phyloP scores from a whole-genome alignment of 2,329 filamentous ascomycete genomes.

The Tolypocladium ovalisporum region DNA sequence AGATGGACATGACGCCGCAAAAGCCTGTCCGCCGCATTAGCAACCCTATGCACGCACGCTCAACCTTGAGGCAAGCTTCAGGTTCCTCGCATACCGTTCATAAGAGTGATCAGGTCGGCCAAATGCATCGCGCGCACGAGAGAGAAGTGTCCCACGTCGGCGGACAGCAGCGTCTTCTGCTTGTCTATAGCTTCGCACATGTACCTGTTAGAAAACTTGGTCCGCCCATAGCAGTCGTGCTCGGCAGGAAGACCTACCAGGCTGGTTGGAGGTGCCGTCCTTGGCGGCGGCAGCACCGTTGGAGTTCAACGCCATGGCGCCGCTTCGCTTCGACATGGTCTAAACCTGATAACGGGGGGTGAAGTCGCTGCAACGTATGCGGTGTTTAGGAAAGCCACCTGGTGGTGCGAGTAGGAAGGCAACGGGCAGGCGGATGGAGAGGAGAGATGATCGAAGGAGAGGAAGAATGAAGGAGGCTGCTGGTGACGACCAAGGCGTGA shows the following conservation, averaged over 20 bases:
- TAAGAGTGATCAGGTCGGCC: slow-evolving; percentile 72
- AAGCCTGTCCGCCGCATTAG: slow-evolving; percentile 37
- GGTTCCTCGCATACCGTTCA: slow-evolving; percentile 50
- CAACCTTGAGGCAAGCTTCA: background rate
- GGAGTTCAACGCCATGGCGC: slow-evolving; percentile 19
- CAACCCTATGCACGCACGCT: background rate
- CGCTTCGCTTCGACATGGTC: slow-evolving; percentile 54
- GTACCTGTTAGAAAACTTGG: background rate
- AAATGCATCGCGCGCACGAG: slow-evolving; percentile 61
- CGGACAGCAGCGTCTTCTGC: slow-evolving; percentile 62
- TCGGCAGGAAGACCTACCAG: slow-evolving; percentile 17
- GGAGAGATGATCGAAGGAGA: background rate
- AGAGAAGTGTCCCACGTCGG: slow-evolving; percentile 64
- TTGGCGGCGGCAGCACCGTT: slow-evolving; percentile 18
- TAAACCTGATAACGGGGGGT: slow-evolving; percentile 9
- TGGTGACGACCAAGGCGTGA: background rate
- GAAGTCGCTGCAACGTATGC: background rate
- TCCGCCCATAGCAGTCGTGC: background rate
- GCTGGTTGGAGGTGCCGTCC: slow-evolving; percentile 16
- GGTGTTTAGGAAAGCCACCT: background rate
- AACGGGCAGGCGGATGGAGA: background rate
- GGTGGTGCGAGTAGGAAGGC: background rate
- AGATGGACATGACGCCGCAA: slow-evolving; percentile 89
- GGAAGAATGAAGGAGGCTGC: background rate
- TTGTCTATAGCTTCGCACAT: slow-evolving; percentile 50